Evolutionary conservation across 2,329 filamentous ascomycete species (phyloP), one percentile per base, ranked within the genome.

Genomic region (Seiridium unicorne): DNA sequence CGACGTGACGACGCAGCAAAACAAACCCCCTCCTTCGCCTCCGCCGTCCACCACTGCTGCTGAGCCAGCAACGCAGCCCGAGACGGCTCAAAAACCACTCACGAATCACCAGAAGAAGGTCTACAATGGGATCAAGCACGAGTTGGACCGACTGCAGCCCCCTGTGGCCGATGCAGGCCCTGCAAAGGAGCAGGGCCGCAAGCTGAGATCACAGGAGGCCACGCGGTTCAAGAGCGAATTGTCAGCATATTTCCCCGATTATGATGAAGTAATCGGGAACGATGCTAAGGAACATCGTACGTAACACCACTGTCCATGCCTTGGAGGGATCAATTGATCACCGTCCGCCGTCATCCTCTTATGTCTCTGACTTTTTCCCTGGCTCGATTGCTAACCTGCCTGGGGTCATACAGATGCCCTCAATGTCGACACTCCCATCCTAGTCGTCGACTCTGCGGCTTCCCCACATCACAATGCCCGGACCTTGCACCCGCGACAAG

Each of bases 241-340:
- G 62, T 89, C 93, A 44, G 85, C 87, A 53, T 98, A 97, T 77
- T 97, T 98, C 71, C 88, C 91, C 57, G 93, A 96, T 70, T 98
- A 97, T 75, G 93, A 97, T 75, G 92, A 96, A 72, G 86, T 97
- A 66, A 92, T 98, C 76, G 93, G 91, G 63, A 91, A 96, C 71
- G 89, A 92, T 64, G 86, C 88, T 44, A 89, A 89, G 68, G 89
- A 93, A 75, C 81, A 89, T 67, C 89, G 93, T 93, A 83, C 73
- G 85, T 80, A 44, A 57, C 56, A 60, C 46, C 31, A 40, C 44
- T 26, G 18, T 26, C 18, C 18, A 26, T 26, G 18, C 18, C 18
- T 26, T 26, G 18, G 18, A 26, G 18, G 18, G 13, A 48, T 48
- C 46, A n/a, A 18, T n/a, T 48, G 46, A 18, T 18, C 46, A 18